Evolutionary conservation across 2,329 filamentous ascomycete species (phyloP).

Genomic region (Helminthosporium solani): DNA sequence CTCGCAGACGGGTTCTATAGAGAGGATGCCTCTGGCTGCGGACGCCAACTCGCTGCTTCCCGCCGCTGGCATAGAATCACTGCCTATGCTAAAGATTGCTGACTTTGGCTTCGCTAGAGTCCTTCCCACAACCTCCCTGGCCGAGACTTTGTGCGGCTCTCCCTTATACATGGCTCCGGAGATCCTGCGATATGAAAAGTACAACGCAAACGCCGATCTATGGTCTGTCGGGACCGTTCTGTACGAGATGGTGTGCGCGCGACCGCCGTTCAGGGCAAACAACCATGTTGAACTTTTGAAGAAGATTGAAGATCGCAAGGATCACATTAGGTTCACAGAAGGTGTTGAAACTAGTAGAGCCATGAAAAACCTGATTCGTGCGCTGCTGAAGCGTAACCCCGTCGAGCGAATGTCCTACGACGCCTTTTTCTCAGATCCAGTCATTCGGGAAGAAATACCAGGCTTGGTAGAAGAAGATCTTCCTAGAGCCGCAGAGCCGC

Average conservation of each 20-base stretch:
- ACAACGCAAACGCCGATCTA: constrained; percentile 93
- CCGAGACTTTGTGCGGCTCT: constrained; percentile 94
- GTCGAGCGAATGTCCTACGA: constrained; percentile 83
- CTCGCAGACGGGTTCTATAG: constrained; percentile 48
- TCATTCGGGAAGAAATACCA: constrained; percentile 75
- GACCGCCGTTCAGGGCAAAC: constrained; percentile 83
- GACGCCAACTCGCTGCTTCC: constrained; percentile 81
- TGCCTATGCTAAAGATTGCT: constrained; percentile 96
- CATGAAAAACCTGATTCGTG: constrained; percentile 78
- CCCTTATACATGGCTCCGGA: constrained; percentile 98
- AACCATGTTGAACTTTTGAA: constrained; percentile 94
- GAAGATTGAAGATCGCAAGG: constrained; percentile 86
- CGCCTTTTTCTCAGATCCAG: constrained; percentile 75
- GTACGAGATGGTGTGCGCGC: constrained; percentile 91
- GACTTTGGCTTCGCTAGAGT: constrained; percentile 98
- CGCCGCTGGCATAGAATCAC: constrained; percentile 73
- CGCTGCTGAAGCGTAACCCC: constrained; percentile 80
- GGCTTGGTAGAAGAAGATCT: constrained; percentile 77
- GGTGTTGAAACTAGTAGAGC: constrained; percentile 70
- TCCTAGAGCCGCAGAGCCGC: constrained; percentile 37
- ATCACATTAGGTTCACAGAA: constrained; percentile 78
- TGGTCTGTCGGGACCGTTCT: constrained; percentile 97
- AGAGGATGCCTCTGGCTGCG: constrained; percentile 70
- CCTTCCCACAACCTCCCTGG: constrained; percentile 83
- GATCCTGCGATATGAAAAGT: constrained; percentile 94